Conservation (phyloP, 176 grass and related monocot species). For the Luzula sylvatica region DNA sequence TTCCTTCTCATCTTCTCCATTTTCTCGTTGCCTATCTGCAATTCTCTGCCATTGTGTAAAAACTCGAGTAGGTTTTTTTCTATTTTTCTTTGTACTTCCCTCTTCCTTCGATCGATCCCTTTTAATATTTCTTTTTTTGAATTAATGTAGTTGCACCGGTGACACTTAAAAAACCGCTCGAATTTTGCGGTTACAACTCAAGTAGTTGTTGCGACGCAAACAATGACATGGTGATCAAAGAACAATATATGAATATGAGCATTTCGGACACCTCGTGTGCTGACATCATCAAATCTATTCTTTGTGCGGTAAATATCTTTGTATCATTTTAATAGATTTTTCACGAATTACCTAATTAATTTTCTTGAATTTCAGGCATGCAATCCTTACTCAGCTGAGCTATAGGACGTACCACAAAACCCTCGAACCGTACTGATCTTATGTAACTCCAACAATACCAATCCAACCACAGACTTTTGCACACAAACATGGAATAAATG, state of each 20-base stretch:
- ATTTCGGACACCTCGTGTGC: constrained; percentile 52
- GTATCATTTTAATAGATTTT: background rate
- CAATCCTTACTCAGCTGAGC: background rate
- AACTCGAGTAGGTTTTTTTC: constrained; percentile 31
- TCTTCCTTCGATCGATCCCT: background rate
- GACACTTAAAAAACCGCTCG: constrained; percentile 30
- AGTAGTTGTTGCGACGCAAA: constrained; percentile 50
- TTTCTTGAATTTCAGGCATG: background rate
- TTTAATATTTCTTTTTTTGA: background rate
- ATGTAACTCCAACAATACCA: background rate
- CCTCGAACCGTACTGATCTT: background rate
- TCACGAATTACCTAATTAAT: background rate
- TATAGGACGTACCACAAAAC: background rate
- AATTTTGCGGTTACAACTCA: constrained; percentile 37
- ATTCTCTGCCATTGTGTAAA: constrained; percentile 46
- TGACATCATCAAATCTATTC: constrained; percentile 49
- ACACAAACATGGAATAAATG: background rate
- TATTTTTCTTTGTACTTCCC: background rate
- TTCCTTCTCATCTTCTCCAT: constrained; percentile 21
- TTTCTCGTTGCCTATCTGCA: constrained; percentile 14
- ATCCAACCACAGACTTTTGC: background rate
- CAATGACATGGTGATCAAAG: constrained; percentile 39
- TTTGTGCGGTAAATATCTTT: constrained; percentile 47
- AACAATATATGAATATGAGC: constrained; percentile 50
- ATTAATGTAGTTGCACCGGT: constrained; percentile 36